Evolutionary conservation across 2,329 filamentous ascomycete species (phyloP).

Genomic region (Pseudopyrenochaeta lycopersici): DNA sequence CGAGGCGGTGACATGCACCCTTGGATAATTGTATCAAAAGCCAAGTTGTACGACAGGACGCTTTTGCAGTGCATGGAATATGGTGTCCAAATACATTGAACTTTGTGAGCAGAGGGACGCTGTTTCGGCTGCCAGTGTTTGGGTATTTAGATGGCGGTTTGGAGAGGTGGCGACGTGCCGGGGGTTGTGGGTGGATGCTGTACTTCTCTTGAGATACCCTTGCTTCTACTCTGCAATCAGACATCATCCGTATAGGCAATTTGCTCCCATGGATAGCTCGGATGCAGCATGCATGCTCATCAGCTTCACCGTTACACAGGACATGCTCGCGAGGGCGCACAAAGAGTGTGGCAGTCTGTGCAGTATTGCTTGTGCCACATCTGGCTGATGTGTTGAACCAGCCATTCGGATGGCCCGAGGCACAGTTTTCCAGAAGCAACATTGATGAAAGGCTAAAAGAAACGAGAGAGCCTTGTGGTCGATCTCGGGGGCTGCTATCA

Average conservation of each 20-base stretch:
- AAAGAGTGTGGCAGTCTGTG: conserved; percentile 21
- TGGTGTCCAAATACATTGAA: neutral
- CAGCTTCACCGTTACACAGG: conserved; percentile 31
- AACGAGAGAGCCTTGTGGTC: neutral
- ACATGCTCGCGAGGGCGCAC: conserved; percentile 33
- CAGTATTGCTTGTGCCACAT: conserved; percentile 23
- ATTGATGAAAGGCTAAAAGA: conserved; percentile 4
- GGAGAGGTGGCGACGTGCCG: conserved; percentile 4
- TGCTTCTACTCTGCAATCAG: conserved; percentile 30
- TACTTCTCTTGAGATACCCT: conserved; percentile 39
- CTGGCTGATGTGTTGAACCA: conserved; percentile 15
- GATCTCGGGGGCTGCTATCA: conserved; percentile 2
- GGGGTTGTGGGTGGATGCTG: conserved; percentile 15
- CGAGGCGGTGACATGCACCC: no score
- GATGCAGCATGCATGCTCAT: conserved; percentile 25
- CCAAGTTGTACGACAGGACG: neutral
- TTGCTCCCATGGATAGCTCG: conserved; percentile 7
- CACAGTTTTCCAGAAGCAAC: conserved; percentile 20
- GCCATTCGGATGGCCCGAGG: conserved; percentile 12
- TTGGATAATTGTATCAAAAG: no score
- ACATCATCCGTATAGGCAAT: conserved; percentile 17
- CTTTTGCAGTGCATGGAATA: neutral
- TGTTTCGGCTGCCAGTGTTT: conserved; percentile 12
- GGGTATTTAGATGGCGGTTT: neutral
- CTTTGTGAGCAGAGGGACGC: conserved; percentile 3